These are phyloP conservation scores for Sporodiniella umbellata DNA, from an alignment of 371 early-diverging fungal species.

Conservation along the genomic window DNA sequence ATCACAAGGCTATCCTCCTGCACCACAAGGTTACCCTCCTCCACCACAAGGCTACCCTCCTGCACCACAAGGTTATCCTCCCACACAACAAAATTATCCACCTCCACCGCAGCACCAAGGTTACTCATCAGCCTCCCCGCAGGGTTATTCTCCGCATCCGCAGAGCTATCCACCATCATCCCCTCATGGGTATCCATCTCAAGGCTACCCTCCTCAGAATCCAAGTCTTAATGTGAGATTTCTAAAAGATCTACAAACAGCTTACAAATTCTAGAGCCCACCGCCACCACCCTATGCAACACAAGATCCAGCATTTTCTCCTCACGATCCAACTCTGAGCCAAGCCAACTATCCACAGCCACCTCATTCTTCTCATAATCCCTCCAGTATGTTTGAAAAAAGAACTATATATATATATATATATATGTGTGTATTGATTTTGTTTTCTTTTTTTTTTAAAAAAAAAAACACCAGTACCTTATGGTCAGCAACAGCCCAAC, in stretches of 20 bases:
- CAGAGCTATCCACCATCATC: neutral
- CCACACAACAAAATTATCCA: conserved; percentile 1
- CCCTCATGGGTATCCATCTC: neutral
- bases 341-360: conserved; percentile 32
- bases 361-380: conserved; percentile 16
- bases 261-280: neutral
- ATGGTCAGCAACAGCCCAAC: neutral
- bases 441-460: neutral
- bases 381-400: neutral
- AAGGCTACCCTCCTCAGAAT: neutral
- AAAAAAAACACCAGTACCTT: conserved; percentile 8
- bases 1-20: conserved; percentile 9
- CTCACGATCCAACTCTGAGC: conserved; percentile 15
- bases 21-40: conserved; percentile 7
- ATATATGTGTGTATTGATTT: neutral
- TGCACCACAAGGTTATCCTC: neutral
- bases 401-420: conserved; percentile 7
- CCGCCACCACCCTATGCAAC: conserved; percentile 7
- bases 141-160: neutral
- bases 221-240: conserved; percentile 6
- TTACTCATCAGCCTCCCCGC: neutral
- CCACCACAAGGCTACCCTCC: conserved; percentile 3
- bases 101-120: conserved; percentile 2
- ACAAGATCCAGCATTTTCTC: conserved; percentile 21
- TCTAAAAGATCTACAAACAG: neutral